phyloP scores from a whole-genome alignment of 805 yeast genomes.

The Suhomyces kilbournensis region DNA sequence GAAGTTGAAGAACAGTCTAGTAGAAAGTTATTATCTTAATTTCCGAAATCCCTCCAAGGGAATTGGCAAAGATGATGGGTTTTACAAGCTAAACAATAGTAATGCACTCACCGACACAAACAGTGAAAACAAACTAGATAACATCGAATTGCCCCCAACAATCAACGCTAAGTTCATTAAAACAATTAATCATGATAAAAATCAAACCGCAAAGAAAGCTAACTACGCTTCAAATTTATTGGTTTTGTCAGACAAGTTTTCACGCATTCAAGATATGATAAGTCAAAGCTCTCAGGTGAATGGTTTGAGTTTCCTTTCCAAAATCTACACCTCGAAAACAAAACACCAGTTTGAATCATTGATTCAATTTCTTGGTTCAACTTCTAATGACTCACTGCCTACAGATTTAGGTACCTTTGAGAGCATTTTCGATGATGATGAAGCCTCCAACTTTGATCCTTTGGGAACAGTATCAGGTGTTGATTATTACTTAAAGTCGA shows the following conservation, averaged over 20 bases:
- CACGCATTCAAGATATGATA: background rate
- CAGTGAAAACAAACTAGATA: conserved; percentile 25
- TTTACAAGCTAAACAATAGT: conserved; percentile 6
- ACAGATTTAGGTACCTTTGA: conserved; percentile 10
- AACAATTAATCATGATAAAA: conserved; percentile 5
- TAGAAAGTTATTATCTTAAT: conserved; percentile 11
- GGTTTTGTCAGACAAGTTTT: conserved; percentile 12
- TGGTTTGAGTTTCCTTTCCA: conserved; percentile 8
- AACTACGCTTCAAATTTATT: conserved; percentile 14
- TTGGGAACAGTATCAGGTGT: background rate
- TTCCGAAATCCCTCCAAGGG: conserved; percentile 1
- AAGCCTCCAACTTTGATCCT: background rate
- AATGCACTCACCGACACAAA: background rate
- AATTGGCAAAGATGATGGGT: conserved; percentile 9
- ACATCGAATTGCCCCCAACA: conserved; percentile 35
- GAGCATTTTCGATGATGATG: conserved; percentile 12
- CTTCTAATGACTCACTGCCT: background rate
- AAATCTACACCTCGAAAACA: conserved; percentile 14
- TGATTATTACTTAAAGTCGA: conserved; percentile 4
- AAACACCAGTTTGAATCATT: conserved; percentile 18
- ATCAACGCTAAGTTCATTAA: conserved; percentile 32
- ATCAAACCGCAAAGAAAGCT: background rate
- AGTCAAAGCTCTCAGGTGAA: conserved; percentile 4
- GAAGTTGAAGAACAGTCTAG: conserved; percentile 14
- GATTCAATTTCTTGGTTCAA: conserved; percentile 5